Conservation (phyloP, 306 rosid species). For the Canavalia ensiformis region DNA sequence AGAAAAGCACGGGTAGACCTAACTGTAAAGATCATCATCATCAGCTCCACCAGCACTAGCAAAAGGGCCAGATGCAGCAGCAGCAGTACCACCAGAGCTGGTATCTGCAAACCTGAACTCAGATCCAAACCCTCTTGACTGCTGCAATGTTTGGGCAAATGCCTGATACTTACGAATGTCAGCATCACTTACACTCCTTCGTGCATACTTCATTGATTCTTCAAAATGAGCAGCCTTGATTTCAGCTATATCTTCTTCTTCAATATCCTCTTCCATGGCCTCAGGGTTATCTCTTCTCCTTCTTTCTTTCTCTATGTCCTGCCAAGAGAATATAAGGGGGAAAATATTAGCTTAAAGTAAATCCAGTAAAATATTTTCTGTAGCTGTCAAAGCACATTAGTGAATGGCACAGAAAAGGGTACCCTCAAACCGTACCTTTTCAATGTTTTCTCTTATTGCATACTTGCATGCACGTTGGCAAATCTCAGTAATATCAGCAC, state of each 20-base stretch:
- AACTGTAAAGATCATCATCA: slow-evolving; percentile 95
- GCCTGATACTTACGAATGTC: slow-evolving; percentile 99
- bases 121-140: slow-evolving; percentile 92
- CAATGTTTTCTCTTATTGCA: slow-evolving; percentile 97
- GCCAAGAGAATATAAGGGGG: slow-evolving; percentile 20
- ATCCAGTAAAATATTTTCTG: background rate
- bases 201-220: slow-evolving; percentile 97
- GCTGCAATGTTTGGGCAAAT: slow-evolving; percentile 98
- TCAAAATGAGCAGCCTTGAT: slow-evolving; percentile 96
- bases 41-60: slow-evolving; percentile 85
- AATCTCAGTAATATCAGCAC: slow-evolving; percentile 97
- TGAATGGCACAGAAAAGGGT: slow-evolving; percentile 25
- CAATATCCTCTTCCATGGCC: slow-evolving; percentile 97
- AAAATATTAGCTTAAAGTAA: background rate
- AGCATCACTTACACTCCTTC: slow-evolving; percentile 96
- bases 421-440: slow-evolving; percentile 68
- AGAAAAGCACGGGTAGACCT: slow-evolving; percentile 39
- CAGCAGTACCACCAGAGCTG: slow-evolving; percentile 43
- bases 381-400: background rate
- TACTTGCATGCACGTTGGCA: slow-evolving; percentile 98
- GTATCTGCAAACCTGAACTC: slow-evolving; percentile 88
- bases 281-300: slow-evolving; percentile 87
- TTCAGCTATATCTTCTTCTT: slow-evolving; percentile 83
- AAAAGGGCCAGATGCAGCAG: slow-evolving; percentile 75
- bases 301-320: slow-evolving; percentile 95